A percentile compares a stretch with the other conserved stretches of the same genome.
Evolutionary conservation across 495 filamentous ascomycete genomes (phyloP).

Genomic region (Beverwykella pulmonaria): DNA sequence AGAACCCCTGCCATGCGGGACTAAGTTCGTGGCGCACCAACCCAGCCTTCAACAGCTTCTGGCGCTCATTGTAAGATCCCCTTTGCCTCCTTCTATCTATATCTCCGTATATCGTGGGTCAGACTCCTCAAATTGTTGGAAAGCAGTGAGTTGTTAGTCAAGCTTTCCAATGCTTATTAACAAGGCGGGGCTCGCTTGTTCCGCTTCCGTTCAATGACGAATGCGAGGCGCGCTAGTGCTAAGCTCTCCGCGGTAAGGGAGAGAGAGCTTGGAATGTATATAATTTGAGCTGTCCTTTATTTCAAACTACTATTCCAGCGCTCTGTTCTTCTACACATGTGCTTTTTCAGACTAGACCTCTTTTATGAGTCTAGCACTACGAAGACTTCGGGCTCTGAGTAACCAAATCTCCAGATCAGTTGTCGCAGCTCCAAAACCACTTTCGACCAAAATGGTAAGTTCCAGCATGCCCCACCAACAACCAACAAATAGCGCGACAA

Average conservation of each 20-base stretch:
- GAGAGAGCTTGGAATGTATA: too few relatives aligned
- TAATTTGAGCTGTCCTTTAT: too few relatives aligned
- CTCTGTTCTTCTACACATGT: too few relatives aligned
- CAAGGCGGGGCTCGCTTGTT: slow-evolving; percentile 3
- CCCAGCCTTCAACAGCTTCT: slow-evolving; percentile 1
- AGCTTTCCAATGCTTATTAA: slow-evolving; percentile 31
- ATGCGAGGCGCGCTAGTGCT: neutral
- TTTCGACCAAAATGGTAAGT: slow-evolving; percentile 15
- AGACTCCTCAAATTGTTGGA: slow-evolving; percentile 1
- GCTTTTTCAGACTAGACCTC: too few relatives aligned
- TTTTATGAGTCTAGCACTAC: slow-evolving; percentile 4
- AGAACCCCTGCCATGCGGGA: neutral
- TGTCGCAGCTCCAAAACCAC: neutral
- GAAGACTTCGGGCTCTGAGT: neutral
- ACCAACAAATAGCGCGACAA: neutral
- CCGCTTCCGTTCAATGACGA: slow-evolving; percentile 8
- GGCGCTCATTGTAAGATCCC: neutral
- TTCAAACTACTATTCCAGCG: too few relatives aligned
- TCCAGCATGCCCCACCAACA: neutral
- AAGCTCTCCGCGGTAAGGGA: neutral
- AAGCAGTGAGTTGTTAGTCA: slow-evolving; percentile 5
- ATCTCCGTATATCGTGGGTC: slow-evolving; percentile 1
- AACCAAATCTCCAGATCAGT: slow-evolving; percentile 19
- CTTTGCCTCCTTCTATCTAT: neutral
- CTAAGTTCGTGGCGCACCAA: neutral